Conservation (phyloP, 495 filamentous ascomycete genomes). For the Penicillium odoratum region DNA sequence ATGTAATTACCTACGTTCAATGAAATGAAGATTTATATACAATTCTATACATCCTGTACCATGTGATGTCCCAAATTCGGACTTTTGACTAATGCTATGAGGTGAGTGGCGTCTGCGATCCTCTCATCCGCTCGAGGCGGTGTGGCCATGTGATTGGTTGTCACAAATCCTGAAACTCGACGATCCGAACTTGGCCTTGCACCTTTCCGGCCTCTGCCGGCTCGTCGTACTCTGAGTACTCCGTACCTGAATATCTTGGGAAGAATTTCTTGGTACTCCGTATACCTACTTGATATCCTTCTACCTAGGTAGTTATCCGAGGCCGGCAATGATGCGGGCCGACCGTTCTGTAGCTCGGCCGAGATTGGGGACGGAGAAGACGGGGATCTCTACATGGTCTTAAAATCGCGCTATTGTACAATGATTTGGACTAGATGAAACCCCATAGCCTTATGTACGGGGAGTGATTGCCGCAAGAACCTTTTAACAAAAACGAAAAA, state of each 20-base stretch:
- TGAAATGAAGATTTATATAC: no score
- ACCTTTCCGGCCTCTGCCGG: slow-evolving; percentile 32
- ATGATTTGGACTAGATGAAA: neutral
- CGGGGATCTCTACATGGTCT: slow-evolving; percentile 11
- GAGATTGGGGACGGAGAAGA: slow-evolving; percentile 6
- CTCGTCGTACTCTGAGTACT: neutral
- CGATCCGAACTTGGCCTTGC: slow-evolving; percentile 31
- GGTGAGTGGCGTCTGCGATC: slow-evolving; percentile 30
- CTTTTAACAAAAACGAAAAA: neutral
- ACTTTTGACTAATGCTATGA: slow-evolving; percentile 19
- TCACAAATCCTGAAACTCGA: slow-evolving; percentile 28
- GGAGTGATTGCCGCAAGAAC: neutral
- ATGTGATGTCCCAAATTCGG: neutral
- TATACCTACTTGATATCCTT: no score
- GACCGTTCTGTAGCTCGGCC: slow-evolving; percentile 6
- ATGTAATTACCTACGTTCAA: no score
- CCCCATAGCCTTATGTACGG: no score
- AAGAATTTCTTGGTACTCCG: no score
- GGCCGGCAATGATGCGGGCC: neutral
- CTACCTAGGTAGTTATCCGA: no score
- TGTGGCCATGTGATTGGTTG: slow-evolving; percentile 19
- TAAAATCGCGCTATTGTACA: slow-evolving; percentile 2
- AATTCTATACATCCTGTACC: no score
- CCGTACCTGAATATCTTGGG: neutral
- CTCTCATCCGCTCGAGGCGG: slow-evolving; percentile 18